phyloP scores from a whole-genome alignment of 192 early-diverging fungal species.

The Rhizophagus clarus region DNA sequence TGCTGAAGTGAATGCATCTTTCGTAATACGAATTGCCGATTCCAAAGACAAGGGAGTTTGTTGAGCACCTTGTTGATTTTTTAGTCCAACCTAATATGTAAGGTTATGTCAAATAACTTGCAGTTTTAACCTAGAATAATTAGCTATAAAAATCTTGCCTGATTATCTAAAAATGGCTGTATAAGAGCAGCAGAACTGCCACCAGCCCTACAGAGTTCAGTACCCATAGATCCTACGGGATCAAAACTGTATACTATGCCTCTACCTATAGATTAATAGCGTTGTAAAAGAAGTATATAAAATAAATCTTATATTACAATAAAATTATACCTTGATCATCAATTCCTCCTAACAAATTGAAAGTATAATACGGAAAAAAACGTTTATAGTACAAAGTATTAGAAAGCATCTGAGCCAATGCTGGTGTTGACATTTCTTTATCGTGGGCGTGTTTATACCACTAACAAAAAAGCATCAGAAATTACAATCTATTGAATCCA shows the following conservation, averaged over 20 bases:
- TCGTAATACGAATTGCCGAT: conserved; percentile 74
- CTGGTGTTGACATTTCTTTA: conserved; percentile 79
- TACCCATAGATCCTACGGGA: conserved; percentile 87
- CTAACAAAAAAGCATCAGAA: conserved; percentile 40
- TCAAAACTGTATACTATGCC: conserved; percentile 94
- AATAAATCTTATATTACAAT: neutral
- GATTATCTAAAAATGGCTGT: conserved; percentile 97
- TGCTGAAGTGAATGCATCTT: conserved; percentile 95
- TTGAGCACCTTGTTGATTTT: conserved; percentile 63
- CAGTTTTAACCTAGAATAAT: neutral
- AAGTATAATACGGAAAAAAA: conserved; percentile 97
- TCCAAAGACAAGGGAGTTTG: conserved; percentile 53
- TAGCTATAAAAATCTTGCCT: conserved; percentile 48
- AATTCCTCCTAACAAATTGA: conserved; percentile 86
- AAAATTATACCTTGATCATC: conserved; percentile 72
- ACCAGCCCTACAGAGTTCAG: conserved; percentile 69
- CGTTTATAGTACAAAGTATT: conserved; percentile 89
- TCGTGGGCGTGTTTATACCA: conserved; percentile 93
- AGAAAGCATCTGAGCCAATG: conserved; percentile 93
- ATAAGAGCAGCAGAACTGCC: conserved; percentile 91
- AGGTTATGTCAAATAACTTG: neutral
- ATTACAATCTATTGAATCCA: neutral
- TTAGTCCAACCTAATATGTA: conserved; percentile 63
- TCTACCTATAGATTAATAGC: conserved; percentile 53
- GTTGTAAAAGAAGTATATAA: no score